Evolutionary conservation across 2,329 filamentous ascomycete species (phyloP), one percentile per base, ranked within the genome.

Genomic region (Colletotrichum theobromicola): DNA sequence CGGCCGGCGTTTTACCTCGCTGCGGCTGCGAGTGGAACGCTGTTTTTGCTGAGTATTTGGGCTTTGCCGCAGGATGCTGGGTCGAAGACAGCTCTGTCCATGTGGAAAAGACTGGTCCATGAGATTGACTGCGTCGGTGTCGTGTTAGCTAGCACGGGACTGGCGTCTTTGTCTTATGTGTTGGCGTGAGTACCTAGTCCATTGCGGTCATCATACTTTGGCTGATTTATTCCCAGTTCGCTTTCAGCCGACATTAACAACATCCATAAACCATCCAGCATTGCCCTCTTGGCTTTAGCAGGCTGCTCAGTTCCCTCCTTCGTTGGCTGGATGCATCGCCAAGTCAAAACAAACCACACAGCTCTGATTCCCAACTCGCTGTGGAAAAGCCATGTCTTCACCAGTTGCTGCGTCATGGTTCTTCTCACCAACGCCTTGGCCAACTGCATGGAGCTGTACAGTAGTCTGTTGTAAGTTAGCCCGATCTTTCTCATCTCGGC

Each of bases 311-410:
- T 57, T 2, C 34, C 53, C 0, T 26, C 32, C 2, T 73, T 73
- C 32, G 16, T 64, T 4, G 37, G 35, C 2, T 73, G 70, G 70
- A 69, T 73, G 70, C 58, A 63, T n/a, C 37, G 35, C 46, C 70
- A 46, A 15, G 66, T 34, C 16, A 69, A 42, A 8, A 34, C 8
- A 5, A 34, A 42, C n/a, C n/a, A 35, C 6, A 58, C 61, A 4
- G 58, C 70, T 1, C 50, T 73, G 10, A 90, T 92, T 26, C 90
- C 90, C 0, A 91, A 91, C 77, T 86, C 85, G 0, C 79, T 92
- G 0, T 92, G 90, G 90, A 84, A 81, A 15, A 90, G 90, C 50
- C 79, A 80, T 0, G 80, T 85, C 8, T 92, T 91, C 77, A 87
- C 87, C 0, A 83, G 82, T 5, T 85, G 89, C 16, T 92, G 90